Conservation (phyloP, 495 filamentous ascomycete species). For the Podospora conica region DNA sequence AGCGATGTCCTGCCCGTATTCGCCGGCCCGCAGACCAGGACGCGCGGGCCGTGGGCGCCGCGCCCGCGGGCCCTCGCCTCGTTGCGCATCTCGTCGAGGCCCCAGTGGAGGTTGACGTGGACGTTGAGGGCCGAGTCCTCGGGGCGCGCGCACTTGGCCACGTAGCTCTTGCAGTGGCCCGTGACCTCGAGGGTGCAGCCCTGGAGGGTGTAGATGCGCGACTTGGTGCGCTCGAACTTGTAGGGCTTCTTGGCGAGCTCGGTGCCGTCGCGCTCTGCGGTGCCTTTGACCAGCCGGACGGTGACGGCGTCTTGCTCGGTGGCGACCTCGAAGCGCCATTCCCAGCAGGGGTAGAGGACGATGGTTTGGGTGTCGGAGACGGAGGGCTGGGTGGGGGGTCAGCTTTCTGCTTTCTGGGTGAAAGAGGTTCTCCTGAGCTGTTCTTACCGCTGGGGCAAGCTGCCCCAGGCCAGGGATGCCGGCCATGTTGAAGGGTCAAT, state of each 20-base stretch:
- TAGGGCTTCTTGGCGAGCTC: constrained; percentile 82
- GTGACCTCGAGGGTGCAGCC: constrained; percentile 76
- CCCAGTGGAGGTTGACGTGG: constrained; percentile 84
- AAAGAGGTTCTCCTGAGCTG: neutral
- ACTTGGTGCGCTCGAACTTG: constrained; percentile 75
- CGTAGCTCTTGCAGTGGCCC: constrained; percentile 37
- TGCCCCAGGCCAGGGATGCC: constrained; percentile 48
- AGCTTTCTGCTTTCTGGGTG: neutral
- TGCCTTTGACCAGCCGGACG: constrained; percentile 60
- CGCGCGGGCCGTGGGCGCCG: constrained; percentile 55
- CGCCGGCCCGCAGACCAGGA: constrained; percentile 76
- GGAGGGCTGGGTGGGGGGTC: constrained; percentile 5
- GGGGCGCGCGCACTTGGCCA: constrained; percentile 57
- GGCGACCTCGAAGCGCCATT: constrained; percentile 91
- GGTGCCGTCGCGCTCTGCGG: constrained; percentile 92
- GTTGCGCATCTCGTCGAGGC: constrained; percentile 53
- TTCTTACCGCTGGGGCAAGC: constrained; percentile 36
- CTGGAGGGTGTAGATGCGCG: constrained; percentile 84
- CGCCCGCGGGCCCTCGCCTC: neutral
- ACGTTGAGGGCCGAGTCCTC: constrained; percentile 80
- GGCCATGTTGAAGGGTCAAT: constrained; percentile 17
- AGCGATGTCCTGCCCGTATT: constrained; percentile 82
- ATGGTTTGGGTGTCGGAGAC: constrained; percentile 26
- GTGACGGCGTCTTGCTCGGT: constrained; percentile 41
- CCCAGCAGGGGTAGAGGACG: constrained; percentile 47